Conservation (phyloP, 306 rosid species). For the Casuarina cunninghamiana region DNA sequence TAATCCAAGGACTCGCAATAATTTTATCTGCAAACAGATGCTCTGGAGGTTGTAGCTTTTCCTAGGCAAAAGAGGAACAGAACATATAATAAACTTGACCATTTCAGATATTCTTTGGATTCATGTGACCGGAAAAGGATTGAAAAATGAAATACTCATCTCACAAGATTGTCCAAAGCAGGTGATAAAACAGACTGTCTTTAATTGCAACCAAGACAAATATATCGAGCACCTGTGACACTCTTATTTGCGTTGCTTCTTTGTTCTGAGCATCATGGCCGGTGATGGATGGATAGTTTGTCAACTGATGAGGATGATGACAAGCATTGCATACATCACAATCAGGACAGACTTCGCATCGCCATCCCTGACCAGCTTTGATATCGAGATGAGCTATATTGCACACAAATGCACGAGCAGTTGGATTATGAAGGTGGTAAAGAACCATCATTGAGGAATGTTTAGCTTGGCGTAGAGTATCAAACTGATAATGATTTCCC, state of each 20-base stretch:
- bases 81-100: background rate
- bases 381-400: slow-evolving; percentile 76
- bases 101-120: background rate
- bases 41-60: background rate
- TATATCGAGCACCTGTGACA: slow-evolving; percentile 58
- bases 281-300: slow-evolving; percentile 87
- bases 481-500: slow-evolving; percentile 98
- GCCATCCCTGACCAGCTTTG: slow-evolving; percentile 99
- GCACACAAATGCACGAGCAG: slow-evolving; percentile 96
- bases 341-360: slow-evolving; percentile 93
- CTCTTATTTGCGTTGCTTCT: slow-evolving; percentile 91
- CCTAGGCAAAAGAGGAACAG: background rate
- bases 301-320: slow-evolving; percentile 90
- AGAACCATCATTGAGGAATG: slow-evolving; percentile 99
- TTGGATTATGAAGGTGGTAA: slow-evolving; percentile 98
- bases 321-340: slow-evolving; percentile 92
- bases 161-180: slow-evolving; percentile 3
- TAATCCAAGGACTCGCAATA: background rate
- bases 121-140: background rate
- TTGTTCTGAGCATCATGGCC: slow-evolving; percentile 96
- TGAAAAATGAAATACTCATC: no score
- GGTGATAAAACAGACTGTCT: background rate
- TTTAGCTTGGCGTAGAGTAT: slow-evolving; percentile 94
- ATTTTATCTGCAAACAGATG: background rate
- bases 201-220: slow-evolving; percentile 2